phyloP scores from a whole-genome alignment of 164 flowering plant species.

The Saururus chinensis region DNA sequence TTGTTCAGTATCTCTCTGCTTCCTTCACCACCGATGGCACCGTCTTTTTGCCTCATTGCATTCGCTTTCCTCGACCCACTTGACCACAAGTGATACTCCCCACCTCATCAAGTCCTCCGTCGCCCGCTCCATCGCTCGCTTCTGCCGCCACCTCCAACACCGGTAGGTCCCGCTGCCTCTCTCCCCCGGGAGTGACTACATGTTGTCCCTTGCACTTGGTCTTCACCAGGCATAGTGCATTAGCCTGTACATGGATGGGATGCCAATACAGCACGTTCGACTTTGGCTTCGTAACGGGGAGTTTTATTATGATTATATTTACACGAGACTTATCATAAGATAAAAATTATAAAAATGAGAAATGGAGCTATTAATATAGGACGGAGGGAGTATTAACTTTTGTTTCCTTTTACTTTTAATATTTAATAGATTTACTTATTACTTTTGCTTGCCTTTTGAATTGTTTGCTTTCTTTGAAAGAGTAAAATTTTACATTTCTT shows the following conservation, averaged over 20 bases:
- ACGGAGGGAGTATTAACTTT: too few species aligned
- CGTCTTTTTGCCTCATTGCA: conserved; percentile 24
- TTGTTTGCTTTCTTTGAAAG: too few species aligned
- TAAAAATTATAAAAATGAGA: too few species aligned
- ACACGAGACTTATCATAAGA: too few species aligned
- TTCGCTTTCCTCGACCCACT: conserved; percentile 43
- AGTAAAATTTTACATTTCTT: too few species aligned
- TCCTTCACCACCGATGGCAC: conserved; percentile 9
- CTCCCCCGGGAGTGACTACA: conserved; percentile 78
- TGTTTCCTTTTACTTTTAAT: too few species aligned
- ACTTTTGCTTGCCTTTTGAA: too few species aligned
- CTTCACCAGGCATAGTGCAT: conserved; percentile 27
- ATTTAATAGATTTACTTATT: too few species aligned
- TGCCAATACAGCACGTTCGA: too few species aligned
- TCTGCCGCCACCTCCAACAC: conserved; percentile 24
- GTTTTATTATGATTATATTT: too few species aligned
- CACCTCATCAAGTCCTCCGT: conserved; percentile 72
- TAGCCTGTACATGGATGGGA: conserved; percentile 78
- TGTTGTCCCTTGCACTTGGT: conserved; percentile 51
- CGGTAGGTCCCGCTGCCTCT: conserved; percentile 68
- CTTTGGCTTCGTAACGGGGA: too few species aligned
- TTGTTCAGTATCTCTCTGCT: conserved; percentile 9
- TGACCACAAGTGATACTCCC: conserved; percentile 22
- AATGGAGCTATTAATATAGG: too few species aligned
- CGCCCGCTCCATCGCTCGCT: conserved; percentile 46